Evolutionary conservation across 805 yeast genomes (phyloP).

Genomic region (Lipomyces kockii): DNA sequence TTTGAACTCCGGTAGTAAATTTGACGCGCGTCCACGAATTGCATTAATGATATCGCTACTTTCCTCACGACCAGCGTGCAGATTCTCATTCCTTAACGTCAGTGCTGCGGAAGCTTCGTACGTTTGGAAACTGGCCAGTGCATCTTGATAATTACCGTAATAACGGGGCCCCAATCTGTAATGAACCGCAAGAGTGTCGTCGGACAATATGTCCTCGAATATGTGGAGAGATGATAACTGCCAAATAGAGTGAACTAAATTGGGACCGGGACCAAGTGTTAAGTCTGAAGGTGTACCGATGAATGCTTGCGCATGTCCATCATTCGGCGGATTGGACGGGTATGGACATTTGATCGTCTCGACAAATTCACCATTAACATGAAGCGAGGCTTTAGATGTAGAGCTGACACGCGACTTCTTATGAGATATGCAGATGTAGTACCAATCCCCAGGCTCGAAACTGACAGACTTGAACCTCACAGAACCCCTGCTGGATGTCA

Average conservation of each 20-base stretch:
- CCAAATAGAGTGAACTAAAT: slow-evolving; percentile 30
- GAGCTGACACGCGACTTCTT: slow-evolving; percentile 36
- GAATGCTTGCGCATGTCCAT: slow-evolving; percentile 31
- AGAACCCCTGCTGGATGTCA: slow-evolving; percentile 32
- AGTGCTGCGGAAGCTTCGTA: slow-evolving; percentile 40
- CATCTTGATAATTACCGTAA: slow-evolving; percentile 40
- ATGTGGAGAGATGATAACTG: slow-evolving; percentile 34
- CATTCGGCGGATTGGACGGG: slow-evolving; percentile 37
- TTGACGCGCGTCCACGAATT: slow-evolving; percentile 37
- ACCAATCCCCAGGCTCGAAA: slow-evolving; percentile 37
- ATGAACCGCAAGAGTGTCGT: slow-evolving; percentile 37
- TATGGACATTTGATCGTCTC: slow-evolving; percentile 39
- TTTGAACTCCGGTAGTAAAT: slow-evolving; percentile 32
- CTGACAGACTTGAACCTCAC: slow-evolving; percentile 32
- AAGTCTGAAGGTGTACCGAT: slow-evolving; percentile 36
- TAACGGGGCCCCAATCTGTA: slow-evolving; percentile 39
- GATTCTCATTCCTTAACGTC: slow-evolving; percentile 35
- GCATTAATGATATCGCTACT: slow-evolving; percentile 36
- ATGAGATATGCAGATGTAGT: slow-evolving; percentile 37
- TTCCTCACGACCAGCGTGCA: slow-evolving; percentile 29
- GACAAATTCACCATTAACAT: slow-evolving; percentile 37
- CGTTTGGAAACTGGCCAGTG: slow-evolving; percentile 39
- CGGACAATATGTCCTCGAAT: slow-evolving; percentile 36
- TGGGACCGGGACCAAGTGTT: slow-evolving; percentile 25
- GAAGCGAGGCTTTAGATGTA: slow-evolving; percentile 37